phyloP scores from a whole-genome alignment of 2,329 filamentous ascomycete species.

The Rhinocladiella mackenziei region DNA sequence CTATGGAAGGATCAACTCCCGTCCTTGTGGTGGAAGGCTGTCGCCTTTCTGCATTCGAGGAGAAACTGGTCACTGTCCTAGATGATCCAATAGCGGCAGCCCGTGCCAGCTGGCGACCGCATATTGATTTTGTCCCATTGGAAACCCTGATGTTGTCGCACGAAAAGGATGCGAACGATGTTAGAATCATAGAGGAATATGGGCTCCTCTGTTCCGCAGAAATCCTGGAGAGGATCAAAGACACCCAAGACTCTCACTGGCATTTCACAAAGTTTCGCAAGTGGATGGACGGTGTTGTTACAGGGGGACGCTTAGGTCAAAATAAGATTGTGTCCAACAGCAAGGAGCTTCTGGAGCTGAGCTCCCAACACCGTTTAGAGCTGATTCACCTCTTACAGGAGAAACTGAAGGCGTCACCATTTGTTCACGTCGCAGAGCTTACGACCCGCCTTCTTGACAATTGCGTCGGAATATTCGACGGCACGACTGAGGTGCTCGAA shows the following conservation, averaged over 20 bases:
- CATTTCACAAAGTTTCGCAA: conserved; percentile 4
- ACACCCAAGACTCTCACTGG: neutral
- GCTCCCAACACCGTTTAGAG: neutral
- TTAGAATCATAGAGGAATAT: conserved; percentile 9
- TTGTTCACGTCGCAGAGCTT: conserved; percentile 7
- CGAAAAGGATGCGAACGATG: neutral
- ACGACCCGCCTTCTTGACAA: conserved; percentile 6
- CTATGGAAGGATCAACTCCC: conserved; percentile 1
- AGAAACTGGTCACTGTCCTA: neutral
- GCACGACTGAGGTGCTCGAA: conserved; percentile 3
- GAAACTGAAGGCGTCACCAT: neutral
- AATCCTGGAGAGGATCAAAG: conserved; percentile 4
- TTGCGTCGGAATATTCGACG: conserved; percentile 5
- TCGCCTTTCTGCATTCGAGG: conserved; percentile 3
- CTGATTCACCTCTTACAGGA: neutral
- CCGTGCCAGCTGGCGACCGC: conserved; percentile 5
- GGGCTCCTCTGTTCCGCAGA: conserved; percentile 6
- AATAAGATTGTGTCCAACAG: conserved; percentile 6
- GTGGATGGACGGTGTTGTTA: conserved; percentile 3
- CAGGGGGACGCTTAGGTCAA: neutral
- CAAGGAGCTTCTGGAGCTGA: conserved; percentile 1
- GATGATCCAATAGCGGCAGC: conserved; percentile 6
- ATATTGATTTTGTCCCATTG: conserved; percentile 6
- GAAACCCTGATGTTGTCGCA: conserved; percentile 1
- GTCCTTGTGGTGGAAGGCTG: conserved; percentile 1